These are phyloP conservation scores for Neonectria coccinea DNA, from an alignment of 2,329 filamentous ascomycete species.

Conservation along the genomic window DNA sequence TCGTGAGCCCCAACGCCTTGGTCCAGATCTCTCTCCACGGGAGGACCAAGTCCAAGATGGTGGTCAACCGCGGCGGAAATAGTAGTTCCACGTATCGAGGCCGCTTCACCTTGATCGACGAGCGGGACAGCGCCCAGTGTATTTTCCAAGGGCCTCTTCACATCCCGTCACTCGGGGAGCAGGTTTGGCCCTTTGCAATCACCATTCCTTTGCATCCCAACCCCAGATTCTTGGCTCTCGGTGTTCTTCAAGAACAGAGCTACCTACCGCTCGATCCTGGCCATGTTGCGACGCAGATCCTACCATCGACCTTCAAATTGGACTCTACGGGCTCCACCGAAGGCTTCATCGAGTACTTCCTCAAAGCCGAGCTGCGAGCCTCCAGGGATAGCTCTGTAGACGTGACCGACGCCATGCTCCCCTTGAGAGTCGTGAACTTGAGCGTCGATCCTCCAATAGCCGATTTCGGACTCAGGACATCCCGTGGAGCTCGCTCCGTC, in stretches of 20 bases:
- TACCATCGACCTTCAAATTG: slow-evolving; percentile 23
- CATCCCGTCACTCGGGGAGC: slow-evolving; percentile 23
- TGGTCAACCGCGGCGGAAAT: slow-evolving; percentile 24
- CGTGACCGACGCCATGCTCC: slow-evolving; percentile 33
- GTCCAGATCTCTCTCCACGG: slow-evolving; percentile 43
- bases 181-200: slow-evolving; percentile 47
- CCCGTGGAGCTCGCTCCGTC: neutral
- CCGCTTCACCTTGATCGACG: slow-evolving; percentile 44
- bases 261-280: neutral
- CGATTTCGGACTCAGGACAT: slow-evolving; percentile 24
- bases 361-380: slow-evolving; percentile 47
- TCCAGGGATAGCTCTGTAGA: neutral
- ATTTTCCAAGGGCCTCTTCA: slow-evolving; percentile 44
- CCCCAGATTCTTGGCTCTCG: neutral
- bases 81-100: slow-evolving; percentile 35
- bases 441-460: slow-evolving; percentile 31
- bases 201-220: slow-evolving; percentile 41
- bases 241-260: neutral
- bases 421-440: slow-evolving; percentile 35
- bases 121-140: slow-evolving; percentile 5
- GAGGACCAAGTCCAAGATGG: slow-evolving; percentile 44
- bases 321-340: neutral
- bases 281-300: neutral
- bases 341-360: slow-evolving; percentile 48
- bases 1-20: slow-evolving; percentile 37